Evolutionary conservation across 2,329 filamentous ascomycete species (phyloP).

Genomic region (Fusarium denticulatum): DNA sequence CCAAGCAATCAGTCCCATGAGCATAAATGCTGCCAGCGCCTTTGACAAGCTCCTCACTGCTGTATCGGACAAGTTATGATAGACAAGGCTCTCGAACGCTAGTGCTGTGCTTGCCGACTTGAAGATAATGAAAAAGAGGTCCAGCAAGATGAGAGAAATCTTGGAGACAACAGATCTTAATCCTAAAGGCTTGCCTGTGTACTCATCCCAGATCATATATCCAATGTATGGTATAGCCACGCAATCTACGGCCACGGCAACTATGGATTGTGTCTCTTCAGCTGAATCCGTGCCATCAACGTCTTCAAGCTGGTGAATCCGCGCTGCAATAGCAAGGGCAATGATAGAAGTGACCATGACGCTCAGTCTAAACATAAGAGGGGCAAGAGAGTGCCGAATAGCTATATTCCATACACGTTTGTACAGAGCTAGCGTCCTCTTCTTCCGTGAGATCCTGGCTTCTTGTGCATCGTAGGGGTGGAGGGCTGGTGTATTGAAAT

Average conservation of each 20-base stretch:
- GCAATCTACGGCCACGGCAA: conserved; percentile 89
- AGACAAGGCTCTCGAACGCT: conserved; percentile 85
- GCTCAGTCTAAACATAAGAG: conserved; percentile 81
- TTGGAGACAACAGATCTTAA: conserved; percentile 86
- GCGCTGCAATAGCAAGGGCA: conserved; percentile 80
- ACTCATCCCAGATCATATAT: conserved; percentile 97
- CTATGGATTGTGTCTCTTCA: conserved; percentile 80
- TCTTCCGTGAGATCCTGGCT: conserved; percentile 44
- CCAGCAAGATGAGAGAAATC: conserved; percentile 87
- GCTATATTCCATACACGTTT: conserved; percentile 74
- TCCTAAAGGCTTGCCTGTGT: conserved; percentile 91
- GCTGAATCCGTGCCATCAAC: conserved; percentile 52
- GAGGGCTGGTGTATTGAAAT: conserved; percentile 54
- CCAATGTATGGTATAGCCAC: conserved; percentile 89
- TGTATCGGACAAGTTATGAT: conserved; percentile 53
- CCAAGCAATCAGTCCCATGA: conserved; percentile 89
- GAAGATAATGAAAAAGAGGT: conserved; percentile 97
- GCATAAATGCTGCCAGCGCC: conserved; percentile 79
- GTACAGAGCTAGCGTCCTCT: conserved; percentile 49
- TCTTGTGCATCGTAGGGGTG: conserved; percentile 46
- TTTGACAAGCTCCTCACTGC: conserved; percentile 66
- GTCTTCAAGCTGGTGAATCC: conserved; percentile 73
- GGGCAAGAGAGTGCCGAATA: conserved; percentile 85
- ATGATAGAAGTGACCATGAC: conserved; percentile 85
- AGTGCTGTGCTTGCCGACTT: conserved; percentile 92